Evolutionary conservation across 306 rosid species (phyloP).

Genomic region (Glycine tomentella): DNA sequence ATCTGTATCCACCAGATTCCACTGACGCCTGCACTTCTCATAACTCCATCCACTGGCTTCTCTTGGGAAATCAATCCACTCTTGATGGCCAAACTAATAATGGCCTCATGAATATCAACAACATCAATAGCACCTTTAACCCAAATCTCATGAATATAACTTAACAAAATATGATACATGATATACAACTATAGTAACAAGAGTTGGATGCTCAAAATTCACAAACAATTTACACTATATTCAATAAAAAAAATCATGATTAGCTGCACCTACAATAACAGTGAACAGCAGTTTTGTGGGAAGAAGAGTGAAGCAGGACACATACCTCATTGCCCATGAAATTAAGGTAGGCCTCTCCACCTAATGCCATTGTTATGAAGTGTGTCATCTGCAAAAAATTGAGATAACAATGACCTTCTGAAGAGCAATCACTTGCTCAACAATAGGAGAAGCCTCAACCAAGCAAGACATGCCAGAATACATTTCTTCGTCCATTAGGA

Average conservation of each 20-base stretch:
- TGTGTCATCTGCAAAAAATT: conserved; percentile 84
- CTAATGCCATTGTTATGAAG: conserved; percentile 91
- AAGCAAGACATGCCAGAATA: conserved; percentile 96
- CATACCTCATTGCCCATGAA: conserved; percentile 99
- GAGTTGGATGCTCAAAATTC: neutral
- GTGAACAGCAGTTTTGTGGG: conserved; percentile 35
- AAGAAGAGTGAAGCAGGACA: conserved; percentile 40
- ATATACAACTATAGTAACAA: conserved; percentile 25
- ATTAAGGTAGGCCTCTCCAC: conserved; percentile 97
- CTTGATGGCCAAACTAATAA: conserved; percentile 94
- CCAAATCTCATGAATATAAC: too few relatives aligned
- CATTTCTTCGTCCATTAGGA: conserved; percentile 89
- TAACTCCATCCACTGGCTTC: conserved; percentile 98
- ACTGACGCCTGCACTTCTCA: conserved; percentile 94
- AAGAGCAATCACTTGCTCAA: conserved; percentile 91
- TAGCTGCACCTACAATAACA: conserved; percentile 9
- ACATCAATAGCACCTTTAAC: too few relatives aligned
- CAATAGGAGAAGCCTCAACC: conserved; percentile 69
- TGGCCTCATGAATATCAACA: neutral
- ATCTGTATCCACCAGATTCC: conserved; percentile 85
- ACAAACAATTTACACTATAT: conserved; percentile 28
- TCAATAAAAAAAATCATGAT: conserved; percentile 25
- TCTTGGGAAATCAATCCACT: conserved; percentile 99
- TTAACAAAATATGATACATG: conserved; percentile 25
- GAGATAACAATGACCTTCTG: conserved; percentile 73